Conservation (phyloP, 2,329 filamentous ascomycete species). For the Fusarium tupiense region DNA sequence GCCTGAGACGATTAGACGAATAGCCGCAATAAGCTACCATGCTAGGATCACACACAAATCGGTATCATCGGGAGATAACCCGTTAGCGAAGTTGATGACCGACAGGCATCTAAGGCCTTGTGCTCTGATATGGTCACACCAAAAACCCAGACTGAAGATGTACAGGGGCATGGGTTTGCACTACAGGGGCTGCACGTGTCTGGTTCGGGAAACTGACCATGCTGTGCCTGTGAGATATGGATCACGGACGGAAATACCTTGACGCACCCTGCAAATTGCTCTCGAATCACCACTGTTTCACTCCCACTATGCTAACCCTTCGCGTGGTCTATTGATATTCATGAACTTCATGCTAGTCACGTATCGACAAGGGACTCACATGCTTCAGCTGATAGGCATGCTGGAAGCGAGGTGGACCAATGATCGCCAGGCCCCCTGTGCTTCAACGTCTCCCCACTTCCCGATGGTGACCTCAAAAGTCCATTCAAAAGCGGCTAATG, state of each 20-base stretch:
- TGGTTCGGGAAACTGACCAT: conserved; percentile 25
- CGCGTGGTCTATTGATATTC: conserved; percentile 2
- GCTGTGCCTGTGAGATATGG: conserved; percentile 4
- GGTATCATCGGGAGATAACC: conserved; percentile 5
- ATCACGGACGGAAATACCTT: conserved; percentile 14
- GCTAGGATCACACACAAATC: background rate
- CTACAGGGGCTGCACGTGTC: conserved; percentile 31
- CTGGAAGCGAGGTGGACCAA: conserved; percentile 10
- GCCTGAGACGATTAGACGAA: background rate
- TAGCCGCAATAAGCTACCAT: background rate
- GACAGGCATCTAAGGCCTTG: background rate
- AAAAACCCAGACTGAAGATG: conserved; percentile 15
- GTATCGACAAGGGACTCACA: conserved; percentile 11
- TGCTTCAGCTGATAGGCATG: conserved; percentile 2
- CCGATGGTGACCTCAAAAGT: background rate
- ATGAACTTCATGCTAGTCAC: background rate
- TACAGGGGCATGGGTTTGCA: conserved; percentile 22
- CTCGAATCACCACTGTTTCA: conserved; percentile 23
- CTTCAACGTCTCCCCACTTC: conserved; percentile 19
- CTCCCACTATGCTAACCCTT: conserved; percentile 9
- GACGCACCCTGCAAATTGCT: background rate
- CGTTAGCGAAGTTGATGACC: background rate
- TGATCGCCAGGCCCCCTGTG: conserved; percentile 15
- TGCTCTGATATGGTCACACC: background rate
- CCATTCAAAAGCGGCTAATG: conserved; percentile 3